Base-by-base conservation (phyloP, 106 monocot species). In the Dactylorhiza incarnata region DNA sequence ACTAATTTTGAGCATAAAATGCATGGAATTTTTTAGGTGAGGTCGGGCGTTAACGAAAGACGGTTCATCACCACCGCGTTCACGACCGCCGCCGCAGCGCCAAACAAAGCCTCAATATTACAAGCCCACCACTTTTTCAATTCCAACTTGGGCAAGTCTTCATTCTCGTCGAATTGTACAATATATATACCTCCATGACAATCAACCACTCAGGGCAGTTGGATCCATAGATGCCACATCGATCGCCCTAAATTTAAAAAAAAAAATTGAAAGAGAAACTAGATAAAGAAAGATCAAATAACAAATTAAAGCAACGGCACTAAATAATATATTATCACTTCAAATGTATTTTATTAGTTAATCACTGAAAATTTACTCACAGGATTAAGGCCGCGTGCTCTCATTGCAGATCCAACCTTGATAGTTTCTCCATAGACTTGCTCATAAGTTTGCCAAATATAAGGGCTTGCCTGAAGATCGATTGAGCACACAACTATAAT, bases 141-240 rank as follows among this genome's bases (percentile, higher is more conserved):
- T 37, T 37, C 37, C 37, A 37, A 37, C 37, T 37, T 37, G 1
- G 37, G 37, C 29, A 37, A 37, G 37, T 37, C 37, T 37, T 37
- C 37, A 37, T 37, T 37, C 37, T 37, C 37, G 37, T 37, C 37
- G n/a, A n/a, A n/a, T n/a, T 37, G 37, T 37, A 37, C 3, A 2
- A 1, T 37, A 3, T 37, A 20, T 59, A 22, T 83, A 97, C 96
- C 96, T 91, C 83, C 96, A 97, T 97, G 25, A 87, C 73, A 56
- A 87, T 89, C 45, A 97, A 81, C 96, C 96, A 97, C 84, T 93
- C 85, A 9, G 96, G 93, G 76, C 89, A 93, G 75, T 97, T 97
- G 12, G 89, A 82, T 76, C 96, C 96, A 87, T 91, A 97, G 71
- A 97, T 97, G 46, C 96, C 93, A 84, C 93, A 93, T 10, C 87